phyloP scores from a whole-genome alignment of 2,329 filamentous ascomycete genomes.

The Ophiosphaerella korrae region DNA sequence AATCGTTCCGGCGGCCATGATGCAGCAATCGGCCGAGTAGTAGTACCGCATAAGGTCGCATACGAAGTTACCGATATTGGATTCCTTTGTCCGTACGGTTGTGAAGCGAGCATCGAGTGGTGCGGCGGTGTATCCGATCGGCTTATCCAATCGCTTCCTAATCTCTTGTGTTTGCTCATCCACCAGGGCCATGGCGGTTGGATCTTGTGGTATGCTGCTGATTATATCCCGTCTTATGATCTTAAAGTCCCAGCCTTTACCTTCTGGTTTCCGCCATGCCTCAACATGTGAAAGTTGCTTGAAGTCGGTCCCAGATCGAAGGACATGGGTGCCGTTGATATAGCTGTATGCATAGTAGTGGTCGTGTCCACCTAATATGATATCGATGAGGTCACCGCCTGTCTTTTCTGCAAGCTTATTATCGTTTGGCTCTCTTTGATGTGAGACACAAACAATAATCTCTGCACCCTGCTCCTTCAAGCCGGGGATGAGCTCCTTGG shows the following conservation, averaged over 20 bases:
- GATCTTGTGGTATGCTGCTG: conserved; percentile 68
- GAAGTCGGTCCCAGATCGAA: conserved; percentile 90
- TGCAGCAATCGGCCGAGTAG: conserved; percentile 67
- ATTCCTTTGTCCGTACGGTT: conserved; percentile 76
- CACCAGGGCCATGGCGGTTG: conserved; percentile 65
- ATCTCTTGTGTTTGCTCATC: conserved; percentile 73
- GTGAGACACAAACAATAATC: conserved; percentile 80
- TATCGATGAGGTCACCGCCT: conserved; percentile 74
- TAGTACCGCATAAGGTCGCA: conserved; percentile 89
- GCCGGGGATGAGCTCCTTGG: conserved; percentile 73
- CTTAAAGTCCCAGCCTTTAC: conserved; percentile 73
- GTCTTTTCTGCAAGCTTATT: conserved; percentile 78
- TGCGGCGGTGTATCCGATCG: conserved; percentile 77
- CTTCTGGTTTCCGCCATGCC: conserved; percentile 63
- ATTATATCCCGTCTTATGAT: conserved; percentile 77
- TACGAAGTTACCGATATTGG: conserved; percentile 88
- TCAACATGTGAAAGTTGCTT: conserved; percentile 91
- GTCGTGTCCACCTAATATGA: conserved; percentile 87
- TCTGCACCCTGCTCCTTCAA: conserved; percentile 79
- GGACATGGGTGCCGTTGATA: conserved; percentile 78
- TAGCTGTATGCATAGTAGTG: conserved; percentile 83
- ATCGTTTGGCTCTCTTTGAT: conserved; percentile 88
- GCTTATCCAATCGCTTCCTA: conserved; percentile 77
- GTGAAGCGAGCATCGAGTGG: conserved; percentile 86
- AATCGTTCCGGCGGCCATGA: conserved; percentile 23